Conservation (phyloP, 2,329 filamentous ascomycete genomes). For the Fusarium graminum region DNA sequence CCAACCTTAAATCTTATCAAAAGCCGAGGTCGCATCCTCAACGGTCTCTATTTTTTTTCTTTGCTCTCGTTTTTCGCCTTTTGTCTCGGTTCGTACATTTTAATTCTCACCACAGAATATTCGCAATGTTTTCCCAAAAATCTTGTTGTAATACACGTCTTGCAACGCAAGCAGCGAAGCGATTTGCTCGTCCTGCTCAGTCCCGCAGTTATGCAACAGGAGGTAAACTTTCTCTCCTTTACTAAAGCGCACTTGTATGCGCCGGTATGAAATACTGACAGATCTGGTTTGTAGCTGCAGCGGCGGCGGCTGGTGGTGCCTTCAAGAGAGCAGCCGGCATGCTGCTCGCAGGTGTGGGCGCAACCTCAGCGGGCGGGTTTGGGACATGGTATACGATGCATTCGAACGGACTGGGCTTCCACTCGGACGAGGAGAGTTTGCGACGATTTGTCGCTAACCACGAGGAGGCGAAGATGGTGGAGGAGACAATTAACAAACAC, state of each 20-base stretch:
- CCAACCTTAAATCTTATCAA: constrained; percentile 36
- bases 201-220: constrained; percentile 48
- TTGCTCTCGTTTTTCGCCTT: constrained; percentile 3
- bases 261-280: constrained; percentile 34
- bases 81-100: constrained; percentile 4
- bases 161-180: constrained; percentile 44
- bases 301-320: constrained; percentile 36
- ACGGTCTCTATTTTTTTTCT: neutral
- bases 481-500: constrained; percentile 80
- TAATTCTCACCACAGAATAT: neutral
- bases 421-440: constrained; percentile 78
- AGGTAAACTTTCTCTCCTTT: constrained; percentile 32
- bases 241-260: constrained; percentile 10
- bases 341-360: constrained; percentile 51
- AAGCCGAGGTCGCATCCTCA: constrained; percentile 25
- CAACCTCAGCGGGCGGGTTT: constrained; percentile 51
- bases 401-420: constrained; percentile 55
- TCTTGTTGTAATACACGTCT: constrained; percentile 46
- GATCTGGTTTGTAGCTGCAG: constrained; percentile 13
- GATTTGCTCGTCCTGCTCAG: constrained; percentile 34
- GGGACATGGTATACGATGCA: constrained; percentile 55
- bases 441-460: constrained; percentile 70
- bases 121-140: constrained; percentile 44
- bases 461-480: constrained; percentile 70
- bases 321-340: constrained; percentile 46